Conservation (phyloP, 495 filamentous ascomycete genomes). For the Hyaloscypha hepaticicola region DNA sequence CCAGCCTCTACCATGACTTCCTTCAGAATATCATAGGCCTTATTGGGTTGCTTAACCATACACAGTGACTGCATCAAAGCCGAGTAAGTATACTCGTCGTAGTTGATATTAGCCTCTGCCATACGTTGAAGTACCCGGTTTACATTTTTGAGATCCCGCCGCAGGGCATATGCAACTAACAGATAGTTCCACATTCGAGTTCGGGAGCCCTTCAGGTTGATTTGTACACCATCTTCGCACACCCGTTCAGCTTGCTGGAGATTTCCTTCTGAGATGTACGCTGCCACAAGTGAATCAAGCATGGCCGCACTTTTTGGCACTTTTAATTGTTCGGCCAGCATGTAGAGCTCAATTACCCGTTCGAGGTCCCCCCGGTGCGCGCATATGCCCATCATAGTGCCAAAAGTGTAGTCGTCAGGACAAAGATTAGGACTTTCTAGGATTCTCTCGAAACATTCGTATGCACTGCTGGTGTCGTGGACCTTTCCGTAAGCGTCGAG, state of each 20-base stretch:
- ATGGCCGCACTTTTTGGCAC: conserved; percentile 49
- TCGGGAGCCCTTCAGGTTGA: conserved; percentile 41
- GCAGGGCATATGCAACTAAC: conserved; percentile 63
- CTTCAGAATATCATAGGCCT: conserved; percentile 64
- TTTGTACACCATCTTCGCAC: conserved; percentile 40
- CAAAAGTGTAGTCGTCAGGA: conserved; percentile 63
- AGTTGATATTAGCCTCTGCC: conserved; percentile 52
- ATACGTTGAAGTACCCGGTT: conserved; percentile 63
- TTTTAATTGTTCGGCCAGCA: conserved; percentile 45
- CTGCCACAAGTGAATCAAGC: conserved; percentile 63
- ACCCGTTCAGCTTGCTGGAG: conserved; percentile 61
- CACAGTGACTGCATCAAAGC: conserved; percentile 70
- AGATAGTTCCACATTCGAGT: conserved; percentile 79
- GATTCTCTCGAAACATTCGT: conserved; percentile 58
- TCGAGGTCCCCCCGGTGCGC: conserved; percentile 74
- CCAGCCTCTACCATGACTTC: conserved; percentile 55
- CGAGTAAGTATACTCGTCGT: conserved; percentile 70
- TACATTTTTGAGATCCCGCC: conserved; percentile 59
- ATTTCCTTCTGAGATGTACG: conserved; percentile 62
- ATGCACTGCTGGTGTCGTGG: conserved; percentile 61
- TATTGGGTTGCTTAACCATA: conserved; percentile 57
- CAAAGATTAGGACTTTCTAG: conserved; percentile 37
- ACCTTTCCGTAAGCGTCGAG: conserved; percentile 67
- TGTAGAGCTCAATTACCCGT: conserved; percentile 60
- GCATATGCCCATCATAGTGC: conserved; percentile 68